Base-by-base conservation (phyloP, 176 grass and related monocot species). In the Alopecurus myosuroides region DNA sequence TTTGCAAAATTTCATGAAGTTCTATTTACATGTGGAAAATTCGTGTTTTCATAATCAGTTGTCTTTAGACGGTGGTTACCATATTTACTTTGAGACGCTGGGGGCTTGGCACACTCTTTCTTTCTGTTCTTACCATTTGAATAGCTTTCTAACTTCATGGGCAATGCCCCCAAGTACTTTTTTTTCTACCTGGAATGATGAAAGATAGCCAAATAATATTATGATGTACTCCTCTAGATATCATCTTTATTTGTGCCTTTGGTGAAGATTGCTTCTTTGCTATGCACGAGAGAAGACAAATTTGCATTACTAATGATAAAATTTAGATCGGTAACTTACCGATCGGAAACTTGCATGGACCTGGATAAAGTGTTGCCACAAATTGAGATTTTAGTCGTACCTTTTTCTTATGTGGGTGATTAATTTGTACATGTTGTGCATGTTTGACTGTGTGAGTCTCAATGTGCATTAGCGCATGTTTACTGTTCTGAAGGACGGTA, bases 131-230 rank as follows among this genome's bases (percentile, higher is more conserved):
- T 49, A 49, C 46, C 46, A 3, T 49, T 49, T 18, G 46, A 49
- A 49, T 18, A 5, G 46, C 15, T 18, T 17, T 49, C 46, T 49
- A 49, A 18, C 14, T 49, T 49, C 46, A 49, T 49, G n/a, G 46
- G 46, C 14, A 49, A 49, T 49, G 46, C 14, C 5, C 4, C 46
- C 13, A 49, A 41, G 9, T 41, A 41, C n/a, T 1, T 1, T 41
- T 41, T 41, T n/a, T n/a, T 51, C 49, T 57, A n/a, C 9, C 22
- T 45, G 40, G 42, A 68, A 68, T 68, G 65, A 68, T 68, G 34
- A 68, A 68, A 73, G 23, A 46, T 73, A 73, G 40, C 70, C 70
- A 73, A 73, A 73, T 73, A 40, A 46, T 48, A 73, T 73, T 73
- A 29, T 73, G 40, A 29, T 44, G 40, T 48, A 15, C 41, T 73